A percentile compares a stretch with the other conserved stretches of the same genome.
Evolutionary conservation across 345 rosid species (phyloP).

Genomic region (Rubroshorea leprosula): DNA sequence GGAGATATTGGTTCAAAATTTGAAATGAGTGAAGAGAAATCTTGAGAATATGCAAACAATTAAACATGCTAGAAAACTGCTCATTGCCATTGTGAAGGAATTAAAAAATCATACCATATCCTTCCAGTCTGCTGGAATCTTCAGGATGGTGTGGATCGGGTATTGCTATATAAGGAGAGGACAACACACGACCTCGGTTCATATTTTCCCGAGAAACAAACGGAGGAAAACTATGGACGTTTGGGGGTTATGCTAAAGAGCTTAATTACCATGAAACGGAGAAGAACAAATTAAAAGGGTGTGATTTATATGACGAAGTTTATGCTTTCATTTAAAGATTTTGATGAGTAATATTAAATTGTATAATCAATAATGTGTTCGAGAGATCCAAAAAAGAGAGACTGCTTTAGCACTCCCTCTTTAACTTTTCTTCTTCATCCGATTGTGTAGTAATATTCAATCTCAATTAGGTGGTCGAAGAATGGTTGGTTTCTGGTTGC

Average conservation of each 20-base stretch:
- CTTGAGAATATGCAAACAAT: no score
- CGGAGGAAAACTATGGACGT: no score
- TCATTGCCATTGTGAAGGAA: no score
- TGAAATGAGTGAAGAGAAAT: no score
- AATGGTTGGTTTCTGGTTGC: background rate
- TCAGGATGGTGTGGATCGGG: constrained; percentile 20
- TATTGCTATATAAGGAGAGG: constrained; percentile 42
- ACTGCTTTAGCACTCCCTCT: constrained; percentile 20
- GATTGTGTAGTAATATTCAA: background rate
- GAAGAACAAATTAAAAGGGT: no score
- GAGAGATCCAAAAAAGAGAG: constrained; percentile 26
- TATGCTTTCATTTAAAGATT: background rate
- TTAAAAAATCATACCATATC: constrained; percentile 21
- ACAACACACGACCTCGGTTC: constrained; percentile 35
- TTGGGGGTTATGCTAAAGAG: no score
- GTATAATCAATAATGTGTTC: background rate
- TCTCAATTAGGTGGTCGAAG: background rate
- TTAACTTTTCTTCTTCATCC: constrained; percentile 1
- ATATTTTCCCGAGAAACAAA: constrained; percentile 1
- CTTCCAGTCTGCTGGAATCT: constrained; percentile 34
- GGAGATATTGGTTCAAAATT: no score
- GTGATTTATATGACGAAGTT: background rate
- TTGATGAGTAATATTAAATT: no score
- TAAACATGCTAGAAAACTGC: no score
- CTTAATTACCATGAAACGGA: no score